Evolutionary conservation across 768 basidiomycete genomes (phyloP), one percentile per base, ranked within the genome.

Genomic region (Calocera viscosa): DNA sequence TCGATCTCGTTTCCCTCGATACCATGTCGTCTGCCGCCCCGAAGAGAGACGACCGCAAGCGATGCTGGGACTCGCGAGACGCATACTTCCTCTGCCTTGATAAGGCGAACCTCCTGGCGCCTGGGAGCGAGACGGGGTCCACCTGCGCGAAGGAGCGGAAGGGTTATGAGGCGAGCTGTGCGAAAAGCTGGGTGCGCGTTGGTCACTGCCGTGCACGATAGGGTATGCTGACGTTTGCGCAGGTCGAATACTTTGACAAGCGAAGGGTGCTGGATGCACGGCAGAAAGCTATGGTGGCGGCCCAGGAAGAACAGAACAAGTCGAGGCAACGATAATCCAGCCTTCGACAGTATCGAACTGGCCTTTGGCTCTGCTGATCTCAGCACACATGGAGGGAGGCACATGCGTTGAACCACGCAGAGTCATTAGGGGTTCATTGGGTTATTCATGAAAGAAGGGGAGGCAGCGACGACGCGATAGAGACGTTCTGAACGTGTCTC

Each of bases 211-310:
- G 22, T 30, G 2, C 2, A 32, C 30, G 11, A 32, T 5, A 67
- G 86, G 81, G 22, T 64, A 2, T 30, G 26, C 35, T 39, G 30
- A 19, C 41, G 24, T 65, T 12, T 60, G 24, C 63, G 66, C 66
- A 97, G 94, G 87, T 97, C 72, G 90, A 90, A 30, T 95, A 97
- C 75, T 96, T 97, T 73, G 95, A 96, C 78, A 89, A 91, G 74
- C 85, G 93, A 38, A 82, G 94, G 65, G 83, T 91, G 38, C 82
- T 94, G 64, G 88, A 85, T 10, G 89, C 88, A 68, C 84, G 86
- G 67, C 90, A 91, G 76, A 89, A 87, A 72, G 84, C 85, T 41
- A 78, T 87, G 65, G 81, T 90, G 33, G 82, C 82, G 3, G 80
- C 79, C 67, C 77, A 77, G 26, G 75, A 76, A 49, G 72, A 81